A percentile compares a stretch with the other conserved stretches of the same genome.
Conservation (phyloP, 2,329 filamentous ascomycete genomes). For the Cryphonectria japonica region DNA sequence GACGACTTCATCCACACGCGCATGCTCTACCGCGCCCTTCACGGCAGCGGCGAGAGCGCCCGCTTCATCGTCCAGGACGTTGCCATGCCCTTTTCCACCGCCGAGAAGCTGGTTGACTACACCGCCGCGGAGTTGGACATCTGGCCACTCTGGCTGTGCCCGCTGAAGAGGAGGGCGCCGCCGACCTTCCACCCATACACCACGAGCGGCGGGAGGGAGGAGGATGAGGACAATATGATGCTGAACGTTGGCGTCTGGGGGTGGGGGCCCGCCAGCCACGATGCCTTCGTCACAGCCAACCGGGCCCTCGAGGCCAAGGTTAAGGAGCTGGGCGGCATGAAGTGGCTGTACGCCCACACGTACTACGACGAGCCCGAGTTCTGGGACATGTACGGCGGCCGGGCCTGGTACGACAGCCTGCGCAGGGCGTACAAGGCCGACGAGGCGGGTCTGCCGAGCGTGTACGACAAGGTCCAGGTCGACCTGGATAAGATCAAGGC, state of each 20-base stretch:
- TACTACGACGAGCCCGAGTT: slow-evolving; percentile 79
- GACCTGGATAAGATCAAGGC: slow-evolving; percentile 36
- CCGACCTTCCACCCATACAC: slow-evolving; percentile 60
- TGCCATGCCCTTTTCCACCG: slow-evolving; percentile 56
- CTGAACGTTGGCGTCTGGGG: slow-evolving; percentile 80
- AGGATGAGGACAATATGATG: slow-evolving; percentile 44
- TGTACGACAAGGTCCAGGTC: slow-evolving; percentile 72
- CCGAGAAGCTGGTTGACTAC: slow-evolving; percentile 60
- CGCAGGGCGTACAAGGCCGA: slow-evolving; percentile 64
- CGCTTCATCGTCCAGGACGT: slow-evolving; percentile 73
- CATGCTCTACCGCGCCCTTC: slow-evolving; percentile 74
- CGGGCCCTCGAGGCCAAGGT: slow-evolving; percentile 72
- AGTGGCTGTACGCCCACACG: slow-evolving; percentile 86
- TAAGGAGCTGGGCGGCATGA: slow-evolving; percentile 71
- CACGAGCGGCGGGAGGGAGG: slow-evolving; percentile 22
- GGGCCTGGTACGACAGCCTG: slow-evolving; percentile 63
- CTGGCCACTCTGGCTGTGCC: slow-evolving; percentile 65
- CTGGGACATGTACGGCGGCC: slow-evolving; percentile 65
- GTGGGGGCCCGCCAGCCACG: slow-evolving; percentile 62
- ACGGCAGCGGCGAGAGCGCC: slow-evolving; percentile 66
- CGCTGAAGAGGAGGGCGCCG: slow-evolving; percentile 51
- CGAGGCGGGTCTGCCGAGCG: slow-evolving; percentile 59
- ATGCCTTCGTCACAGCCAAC: slow-evolving; percentile 71
- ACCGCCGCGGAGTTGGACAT: slow-evolving; percentile 54
- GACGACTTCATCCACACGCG: slow-evolving; percentile 75